Conservation (phyloP, 441 rosid genomes). For the Erodium trifolium region DNA sequence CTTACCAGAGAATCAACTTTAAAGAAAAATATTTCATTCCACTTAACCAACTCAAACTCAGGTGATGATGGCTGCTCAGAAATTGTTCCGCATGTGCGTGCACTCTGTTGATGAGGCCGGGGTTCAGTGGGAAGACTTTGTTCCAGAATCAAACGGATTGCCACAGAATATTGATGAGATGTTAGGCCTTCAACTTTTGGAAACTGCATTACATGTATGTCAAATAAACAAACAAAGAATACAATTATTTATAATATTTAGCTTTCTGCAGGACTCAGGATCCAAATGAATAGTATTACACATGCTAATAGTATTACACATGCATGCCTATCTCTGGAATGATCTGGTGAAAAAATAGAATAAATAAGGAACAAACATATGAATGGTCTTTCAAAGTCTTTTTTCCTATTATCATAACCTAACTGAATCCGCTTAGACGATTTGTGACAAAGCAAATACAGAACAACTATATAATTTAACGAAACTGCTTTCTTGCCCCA, state of each 20-base stretch:
- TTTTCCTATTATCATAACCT: too few relatives aligned
- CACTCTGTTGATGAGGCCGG: conserved; percentile 52
- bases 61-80: conserved; percentile 40
- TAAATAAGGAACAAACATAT: too few relatives aligned
- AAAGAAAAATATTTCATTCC: conserved; percentile 94
- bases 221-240: neutral
- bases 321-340: too few relatives aligned
- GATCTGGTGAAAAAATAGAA: too few relatives aligned
- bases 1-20: conserved; percentile 72
- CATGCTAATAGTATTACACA: too few relatives aligned
- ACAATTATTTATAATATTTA: neutral
- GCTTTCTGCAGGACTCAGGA: neutral
- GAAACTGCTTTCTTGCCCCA: too few relatives aligned
- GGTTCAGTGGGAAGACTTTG: conserved; percentile 45
- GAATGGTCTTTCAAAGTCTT: too few relatives aligned
- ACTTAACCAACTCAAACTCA: conserved; percentile 51
- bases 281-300: too few relatives aligned
- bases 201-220: conserved; percentile 35
- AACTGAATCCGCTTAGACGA: too few relatives aligned
- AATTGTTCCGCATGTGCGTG: conserved; percentile 75
- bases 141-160: conserved; percentile 50
- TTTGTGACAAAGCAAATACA: too few relatives aligned
- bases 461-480: too few relatives aligned
- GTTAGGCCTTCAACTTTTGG: conserved; percentile 49
- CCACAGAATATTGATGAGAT: conserved; percentile 60